Base-by-base conservation (phyloP, 192 early-diverging fungal species). In the Piromyces sp. region DNA sequence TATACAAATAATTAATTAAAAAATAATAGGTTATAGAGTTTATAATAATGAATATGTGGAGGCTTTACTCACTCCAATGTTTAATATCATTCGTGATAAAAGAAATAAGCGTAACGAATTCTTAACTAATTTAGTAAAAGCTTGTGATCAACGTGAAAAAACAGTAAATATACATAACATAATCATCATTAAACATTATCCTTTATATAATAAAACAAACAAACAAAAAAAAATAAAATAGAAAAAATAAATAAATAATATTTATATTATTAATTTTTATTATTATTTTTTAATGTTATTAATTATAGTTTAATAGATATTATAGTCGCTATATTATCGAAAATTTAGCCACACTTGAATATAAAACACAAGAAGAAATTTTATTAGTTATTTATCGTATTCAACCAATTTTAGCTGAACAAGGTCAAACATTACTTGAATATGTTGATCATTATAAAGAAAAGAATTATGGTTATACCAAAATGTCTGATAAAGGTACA, bases 241-340 rank as follows among this genome's bases (percentile, higher is more conserved):
- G n/a, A n/a, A n/a, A n/a, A n/a, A n/a, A n/a, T n/a, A n/a, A n/a
- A n/a, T n/a, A n/a, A n/a, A n/a, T n/a, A n/a, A n/a, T n/a, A n/a
- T n/a, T n/a, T n/a, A n/a, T n/a, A n/a, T n/a, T n/a, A n/a, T n/a
- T n/a, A n/a, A n/a, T n/a, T n/a, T n/a, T n/a, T n/a, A n/a, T n/a
- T n/a, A n/a, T n/a, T n/a, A n/a, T n/a, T n/a, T n/a, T n/a, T n/a
- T n/a, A n/a, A n/a, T 33, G 9, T 33, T 33, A 33, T 14, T 22
- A 30, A 28, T 19, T 30, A 37, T 29, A 87, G 83, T 83, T 90
- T 7, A 89, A 93, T 82, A 83, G 92, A 16, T 83, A 86, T 30
- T 93, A 91, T 80, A 87, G 86, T 29, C 87, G 91, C 40, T 98
- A 96, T 87, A 84, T 96, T 9, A 94, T 93, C 0, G 96, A 97